Percentiles rank a stretch among this genome's conserved stretches.
These are phyloP conservation scores for Microstroma glucosiphilum DNA, from an alignment of 1,284 basidiomycete genomes.

Conservation along the genomic window DNA sequence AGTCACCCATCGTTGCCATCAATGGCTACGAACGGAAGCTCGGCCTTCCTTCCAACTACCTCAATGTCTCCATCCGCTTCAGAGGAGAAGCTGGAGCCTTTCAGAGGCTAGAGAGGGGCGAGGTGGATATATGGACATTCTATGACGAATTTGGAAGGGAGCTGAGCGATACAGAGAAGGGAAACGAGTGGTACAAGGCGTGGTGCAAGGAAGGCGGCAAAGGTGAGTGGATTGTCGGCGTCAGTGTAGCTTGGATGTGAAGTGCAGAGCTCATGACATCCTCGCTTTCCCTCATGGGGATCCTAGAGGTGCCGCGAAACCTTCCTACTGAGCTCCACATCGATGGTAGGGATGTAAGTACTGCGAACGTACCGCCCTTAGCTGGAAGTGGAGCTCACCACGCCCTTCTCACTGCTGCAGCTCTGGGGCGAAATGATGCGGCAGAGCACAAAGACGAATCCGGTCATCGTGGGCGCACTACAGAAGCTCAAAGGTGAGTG, in stretches of 20 bases:
- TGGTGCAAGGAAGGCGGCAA: conserved; percentile 39
- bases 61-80: conserved; percentile 50
- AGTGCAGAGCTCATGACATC: background rate
- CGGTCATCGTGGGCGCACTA: conserved; percentile 41
- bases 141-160: conserved; percentile 44
- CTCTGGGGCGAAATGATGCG: conserved; percentile 50
- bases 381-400: background rate
- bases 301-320: background rate
- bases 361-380: background rate
- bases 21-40: conserved; percentile 35
- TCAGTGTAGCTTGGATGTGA: background rate
- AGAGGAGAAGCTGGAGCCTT: conserved; percentile 47
- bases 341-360: conserved; percentile 28
- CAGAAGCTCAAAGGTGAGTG: conserved; percentile 13
- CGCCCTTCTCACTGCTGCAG: conserved; percentile 19
- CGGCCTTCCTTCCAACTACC: conserved; percentile 46
- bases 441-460: conserved; percentile 21
- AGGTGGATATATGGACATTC: conserved; percentile 46
- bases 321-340: conserved; percentile 19
- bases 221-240: conserved; percentile 20
- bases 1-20: conserved; percentile 46
- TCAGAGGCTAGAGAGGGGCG: conserved; percentile 48
- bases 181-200: conserved; percentile 33
- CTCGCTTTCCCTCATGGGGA: too few relatives aligned
- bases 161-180: conserved; percentile 34